Evolutionary conservation across 768 basidiomycete species (phyloP).

Genomic region (Neoboletus magnificus): DNA sequence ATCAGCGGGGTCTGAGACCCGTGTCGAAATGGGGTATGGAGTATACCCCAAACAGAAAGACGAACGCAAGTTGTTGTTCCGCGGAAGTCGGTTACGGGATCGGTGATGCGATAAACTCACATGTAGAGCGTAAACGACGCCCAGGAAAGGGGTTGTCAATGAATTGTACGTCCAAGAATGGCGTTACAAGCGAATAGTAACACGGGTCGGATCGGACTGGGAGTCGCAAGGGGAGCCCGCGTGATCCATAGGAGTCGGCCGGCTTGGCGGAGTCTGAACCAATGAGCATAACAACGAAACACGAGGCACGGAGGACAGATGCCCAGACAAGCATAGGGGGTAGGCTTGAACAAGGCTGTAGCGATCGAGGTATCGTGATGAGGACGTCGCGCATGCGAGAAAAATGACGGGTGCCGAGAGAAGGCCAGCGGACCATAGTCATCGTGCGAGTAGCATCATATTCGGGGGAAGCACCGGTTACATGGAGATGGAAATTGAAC

Average conservation of each 20-base stretch:
- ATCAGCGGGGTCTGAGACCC: not conserved
- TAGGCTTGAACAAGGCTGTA: not conserved
- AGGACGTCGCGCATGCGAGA: not conserved
- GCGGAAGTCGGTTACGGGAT: not conserved
- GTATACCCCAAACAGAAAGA: constrained; percentile 2
- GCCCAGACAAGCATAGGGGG: too few species aligned
- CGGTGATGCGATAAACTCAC: constrained; percentile 9
- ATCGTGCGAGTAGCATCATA: not conserved
- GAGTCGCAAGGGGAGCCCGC: not conserved
- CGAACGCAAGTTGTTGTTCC: not conserved
- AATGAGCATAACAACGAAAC: not conserved
- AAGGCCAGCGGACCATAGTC: not conserved
- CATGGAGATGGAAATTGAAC: not conserved
- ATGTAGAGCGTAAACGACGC: not conserved
- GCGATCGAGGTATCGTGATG: too few species aligned
- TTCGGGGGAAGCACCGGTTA: not conserved
- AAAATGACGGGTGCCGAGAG: not conserved
- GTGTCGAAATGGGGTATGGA: not conserved
- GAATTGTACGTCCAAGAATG: not conserved
- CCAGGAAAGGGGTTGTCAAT: not conserved
- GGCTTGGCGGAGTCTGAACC: constrained; percentile 17
- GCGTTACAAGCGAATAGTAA: not conserved
- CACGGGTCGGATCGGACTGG: constrained; percentile 5
- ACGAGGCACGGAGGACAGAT: not conserved
- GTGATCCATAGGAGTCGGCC: not conserved